Percentiles rank a stretch among this genome's conserved stretches.
These are phyloP conservation scores for Aspergillus sclerotioniger DNA, from an alignment of 495 filamentous ascomycete species.

Conservation along the genomic window DNA sequence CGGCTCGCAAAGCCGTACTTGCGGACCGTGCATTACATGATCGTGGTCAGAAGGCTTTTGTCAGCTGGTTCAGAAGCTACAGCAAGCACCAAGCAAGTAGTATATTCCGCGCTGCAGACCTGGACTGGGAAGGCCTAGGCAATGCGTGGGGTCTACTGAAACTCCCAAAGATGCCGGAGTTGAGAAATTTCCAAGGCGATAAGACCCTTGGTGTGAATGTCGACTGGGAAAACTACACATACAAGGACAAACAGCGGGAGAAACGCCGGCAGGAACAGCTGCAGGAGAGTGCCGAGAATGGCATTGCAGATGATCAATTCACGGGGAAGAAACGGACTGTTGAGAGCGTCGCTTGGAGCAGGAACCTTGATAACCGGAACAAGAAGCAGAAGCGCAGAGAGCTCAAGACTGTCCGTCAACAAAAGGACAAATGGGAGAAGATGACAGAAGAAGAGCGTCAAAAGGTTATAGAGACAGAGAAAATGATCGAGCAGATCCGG, in stretches of 20 bases:
- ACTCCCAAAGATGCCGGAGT: constrained; percentile 92
- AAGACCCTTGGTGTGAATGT: constrained; percentile 59
- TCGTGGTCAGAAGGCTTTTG: constrained; percentile 85
- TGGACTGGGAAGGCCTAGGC: constrained; percentile 81
- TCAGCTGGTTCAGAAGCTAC: constrained; percentile 88
- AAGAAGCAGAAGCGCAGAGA: constrained; percentile 65
- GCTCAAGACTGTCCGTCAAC: constrained; percentile 68
- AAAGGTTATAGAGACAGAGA: constrained; percentile 66
- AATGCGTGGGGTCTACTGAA: constrained; percentile 79
- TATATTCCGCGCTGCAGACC: constrained; percentile 81
- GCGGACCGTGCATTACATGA: constrained; percentile 82
- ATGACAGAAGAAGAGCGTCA: constrained; percentile 73
- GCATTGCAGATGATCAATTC: constrained; percentile 27
- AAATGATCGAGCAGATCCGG: constrained; percentile 70
- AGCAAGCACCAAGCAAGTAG: constrained; percentile 85
- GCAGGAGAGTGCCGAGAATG: constrained; percentile 36
- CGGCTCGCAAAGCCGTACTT: constrained; percentile 60
- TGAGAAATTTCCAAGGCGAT: constrained; percentile 66
- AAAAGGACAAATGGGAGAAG: constrained; percentile 62
- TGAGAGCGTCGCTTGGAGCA: constrained; percentile 75
- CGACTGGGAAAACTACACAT: constrained; percentile 62
- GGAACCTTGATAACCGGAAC: constrained; percentile 70
- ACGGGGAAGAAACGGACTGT: constrained; percentile 39
- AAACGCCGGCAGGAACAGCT: constrained; percentile 60
- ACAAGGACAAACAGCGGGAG: constrained; percentile 77